These are phyloP conservation scores for Trichophyton simii DNA, from an alignment of 2,329 filamentous ascomycete species.

Conservation along the genomic window DNA sequence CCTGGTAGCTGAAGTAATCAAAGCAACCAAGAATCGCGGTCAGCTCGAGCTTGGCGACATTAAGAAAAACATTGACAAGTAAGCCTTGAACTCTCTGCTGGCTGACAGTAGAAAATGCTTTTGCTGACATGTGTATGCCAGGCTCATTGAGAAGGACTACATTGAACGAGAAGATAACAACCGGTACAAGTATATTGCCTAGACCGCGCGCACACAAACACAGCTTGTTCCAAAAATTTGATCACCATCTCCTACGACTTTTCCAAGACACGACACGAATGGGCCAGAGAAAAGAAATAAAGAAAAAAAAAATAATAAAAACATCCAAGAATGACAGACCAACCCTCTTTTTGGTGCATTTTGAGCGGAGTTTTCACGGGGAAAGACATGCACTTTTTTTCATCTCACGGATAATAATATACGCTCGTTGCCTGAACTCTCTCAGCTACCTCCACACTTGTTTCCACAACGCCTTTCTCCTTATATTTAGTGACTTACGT, in stretches of 20 bases:
- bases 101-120: background rate
- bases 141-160: constrained; percentile 86
- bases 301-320: no score
- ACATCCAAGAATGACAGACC: background rate
- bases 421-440: background rate
- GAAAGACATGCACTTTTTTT: background rate
- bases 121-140: constrained; percentile 22
- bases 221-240: no score
- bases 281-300: background rate
- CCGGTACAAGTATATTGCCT: constrained; percentile 59
- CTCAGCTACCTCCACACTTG: no score
- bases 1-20: constrained; percentile 83
- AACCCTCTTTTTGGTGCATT: background rate
- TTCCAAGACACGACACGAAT: no score
- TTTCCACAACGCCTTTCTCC: background rate
- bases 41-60: constrained; percentile 77
- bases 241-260: no score
- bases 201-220: constrained; percentile 7
- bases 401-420: background rate
- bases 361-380: background rate
- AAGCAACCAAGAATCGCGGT: constrained; percentile 73
- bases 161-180: constrained; percentile 55
- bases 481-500: background rate
- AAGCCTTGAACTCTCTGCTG: constrained; percentile 27
- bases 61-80: constrained; percentile 95